Evolutionary conservation across 345 rosid species (phyloP), one percentile per base, ranked within the genome.

Genomic region (Ricinus communis): DNA sequence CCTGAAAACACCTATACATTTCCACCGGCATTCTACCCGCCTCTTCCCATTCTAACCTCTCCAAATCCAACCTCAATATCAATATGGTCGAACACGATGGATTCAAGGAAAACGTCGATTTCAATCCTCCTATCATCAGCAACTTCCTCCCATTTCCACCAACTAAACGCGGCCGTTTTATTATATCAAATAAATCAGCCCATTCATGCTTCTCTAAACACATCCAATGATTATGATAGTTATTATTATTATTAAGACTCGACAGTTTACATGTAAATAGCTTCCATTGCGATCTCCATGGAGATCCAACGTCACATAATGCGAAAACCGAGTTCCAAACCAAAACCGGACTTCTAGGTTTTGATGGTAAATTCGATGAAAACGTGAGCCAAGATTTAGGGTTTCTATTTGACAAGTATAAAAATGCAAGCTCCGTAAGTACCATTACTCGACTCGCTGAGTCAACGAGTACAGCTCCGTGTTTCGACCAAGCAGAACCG

Each of bases 401-500:
- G 5, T 67, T 72, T 19, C 78, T 41, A 47, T 79, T 83, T 0
- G 91, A 81, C 80, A 80, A 86, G 81, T 87, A 88, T 15, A 93
- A 75, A 18, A 93, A 90, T 0, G 91, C 94, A 46, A 91, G 88
- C 63, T 91, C 97, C 0, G 91, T 85, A 15, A 93, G 79, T 10
- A 91, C 98, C 90, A 91, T 89, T 66, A 88, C 98, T 66, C 89
- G 80, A 66, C 82, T 89, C 3, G 63, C 76, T 0, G 90, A 85
- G 80, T 89, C 94, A 27, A 88, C 93, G 1, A 93, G 82, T 27
- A 93, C 96, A 0, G 91, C 81, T 14, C 97, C 96, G 73, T 93
- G 97, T 5, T 87, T 82, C 5, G 92, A 93, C 97, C 98, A 93
- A 43, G 98, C 97, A 2, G 97, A 91, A 22, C 98, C 98, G 8